Evolutionary conservation across 176 grass and related monocot genomes (phyloP).

Genomic region (Paspalum notatum): DNA sequence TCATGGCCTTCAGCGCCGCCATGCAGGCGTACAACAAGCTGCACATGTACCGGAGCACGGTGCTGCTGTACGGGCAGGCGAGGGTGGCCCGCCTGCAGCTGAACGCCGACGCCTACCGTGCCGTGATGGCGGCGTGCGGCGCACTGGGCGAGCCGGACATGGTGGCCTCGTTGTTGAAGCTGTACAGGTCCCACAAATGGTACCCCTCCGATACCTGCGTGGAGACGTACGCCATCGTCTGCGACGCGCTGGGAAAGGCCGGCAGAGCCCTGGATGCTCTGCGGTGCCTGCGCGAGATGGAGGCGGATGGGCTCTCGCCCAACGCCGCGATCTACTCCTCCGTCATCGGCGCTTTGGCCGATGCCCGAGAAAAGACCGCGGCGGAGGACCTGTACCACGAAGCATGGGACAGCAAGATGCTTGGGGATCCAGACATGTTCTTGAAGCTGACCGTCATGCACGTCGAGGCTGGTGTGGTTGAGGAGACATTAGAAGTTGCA

Average conservation of each 20-base stretch:
- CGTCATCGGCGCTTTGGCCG: constrained; percentile 66
- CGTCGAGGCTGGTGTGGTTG: constrained; percentile 57
- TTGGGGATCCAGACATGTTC: constrained; percentile 75
- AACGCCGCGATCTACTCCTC: constrained; percentile 66
- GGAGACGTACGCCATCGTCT: constrained; percentile 64
- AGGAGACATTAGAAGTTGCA: constrained; percentile 61
- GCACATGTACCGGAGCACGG: constrained; percentile 80
- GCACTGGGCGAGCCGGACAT: constrained; percentile 60
- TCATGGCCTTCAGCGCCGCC: constrained; percentile 62
- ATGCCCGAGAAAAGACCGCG: constrained; percentile 57
- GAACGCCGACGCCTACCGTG: constrained; percentile 56
- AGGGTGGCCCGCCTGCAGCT: constrained; percentile 49
- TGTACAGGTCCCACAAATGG: constrained; percentile 62
- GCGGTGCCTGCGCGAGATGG: constrained; percentile 72
- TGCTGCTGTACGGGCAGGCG: constrained; percentile 64
- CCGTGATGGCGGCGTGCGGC: constrained; percentile 62
- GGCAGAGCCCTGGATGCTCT: constrained; percentile 70
- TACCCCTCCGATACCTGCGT: constrained; percentile 45
- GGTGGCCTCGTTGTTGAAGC: constrained; percentile 61
- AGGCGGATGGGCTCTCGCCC: constrained; percentile 55
- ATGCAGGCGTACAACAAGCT: constrained; percentile 91
- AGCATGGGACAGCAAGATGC: constrained; percentile 61
- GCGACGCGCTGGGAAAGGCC: constrained; percentile 58
- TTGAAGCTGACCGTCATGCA: constrained; percentile 83
- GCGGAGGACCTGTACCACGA: constrained; percentile 68